Evolutionary conservation across 2,329 filamentous ascomycete species (phyloP).

Genomic region (Colletotrichum destructivum): DNA sequence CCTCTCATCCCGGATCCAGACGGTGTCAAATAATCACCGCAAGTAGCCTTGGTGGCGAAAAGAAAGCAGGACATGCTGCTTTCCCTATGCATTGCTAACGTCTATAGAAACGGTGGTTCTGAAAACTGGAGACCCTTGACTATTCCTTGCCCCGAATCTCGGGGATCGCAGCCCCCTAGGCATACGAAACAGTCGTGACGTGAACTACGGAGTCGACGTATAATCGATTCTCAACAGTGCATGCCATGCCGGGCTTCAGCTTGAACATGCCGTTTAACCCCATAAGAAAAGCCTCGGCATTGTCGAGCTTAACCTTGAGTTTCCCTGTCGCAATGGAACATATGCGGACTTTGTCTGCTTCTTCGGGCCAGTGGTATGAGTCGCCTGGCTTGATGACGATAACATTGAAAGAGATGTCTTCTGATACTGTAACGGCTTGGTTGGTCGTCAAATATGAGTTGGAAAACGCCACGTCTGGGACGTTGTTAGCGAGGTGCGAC

Average conservation of each 20-base stretch:
- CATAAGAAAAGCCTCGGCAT: conserved; percentile 55
- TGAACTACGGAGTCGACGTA: conserved; percentile 63
- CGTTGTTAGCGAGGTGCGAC: not conserved
- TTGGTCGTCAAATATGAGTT: conserved; percentile 57
- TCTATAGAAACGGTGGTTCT: not conserved
- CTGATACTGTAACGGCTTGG: conserved; percentile 54
- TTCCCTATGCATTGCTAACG: not conserved
- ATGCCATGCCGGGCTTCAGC: conserved; percentile 56
- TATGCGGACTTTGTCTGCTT: conserved; percentile 52
- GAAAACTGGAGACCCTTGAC: not conserved
- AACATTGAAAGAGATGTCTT: conserved; percentile 59
- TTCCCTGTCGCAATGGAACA: conserved; percentile 61
- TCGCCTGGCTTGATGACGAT: conserved; percentile 57
- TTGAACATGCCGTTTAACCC: conserved; percentile 63
- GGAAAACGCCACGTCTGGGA: conserved; percentile 60
- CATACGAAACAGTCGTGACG: conserved; percentile 51
- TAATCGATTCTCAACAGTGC: conserved; percentile 58
- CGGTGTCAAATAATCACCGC: not conserved
- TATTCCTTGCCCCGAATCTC: not conserved
- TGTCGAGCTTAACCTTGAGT: conserved; percentile 54
- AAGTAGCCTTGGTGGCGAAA: too few relatives aligned
- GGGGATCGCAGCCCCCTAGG: not conserved
- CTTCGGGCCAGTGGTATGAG: conserved; percentile 49
- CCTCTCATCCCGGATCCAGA: not conserved
- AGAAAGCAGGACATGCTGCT: too few relatives aligned